These are phyloP conservation scores for Macrocybe gigantea DNA, from an alignment of 768 basidiomycete species.

Conservation along the genomic window DNA sequence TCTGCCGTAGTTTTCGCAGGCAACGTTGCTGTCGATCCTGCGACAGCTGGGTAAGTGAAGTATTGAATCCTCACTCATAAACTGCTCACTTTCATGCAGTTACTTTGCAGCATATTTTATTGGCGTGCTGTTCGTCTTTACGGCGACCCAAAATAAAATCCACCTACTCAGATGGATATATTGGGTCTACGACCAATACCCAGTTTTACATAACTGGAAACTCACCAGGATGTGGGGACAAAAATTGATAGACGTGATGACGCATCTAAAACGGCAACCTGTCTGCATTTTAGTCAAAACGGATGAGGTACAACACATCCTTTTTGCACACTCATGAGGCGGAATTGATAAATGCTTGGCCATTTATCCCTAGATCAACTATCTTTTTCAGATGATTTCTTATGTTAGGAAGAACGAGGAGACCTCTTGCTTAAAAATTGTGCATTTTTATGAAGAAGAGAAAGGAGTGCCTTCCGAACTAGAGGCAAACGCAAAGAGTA, in stretches of 20 bases:
- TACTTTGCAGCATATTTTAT: constrained; percentile 62
- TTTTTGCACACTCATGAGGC: not conserved
- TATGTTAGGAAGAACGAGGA: constrained; percentile 68
- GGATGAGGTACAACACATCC: constrained; percentile 48
- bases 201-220: constrained; percentile 34
- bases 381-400: constrained; percentile 55
- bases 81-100: constrained; percentile 20
- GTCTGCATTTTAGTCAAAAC: constrained; percentile 58
- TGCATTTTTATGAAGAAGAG: constrained; percentile 56
- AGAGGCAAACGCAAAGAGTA: constrained; percentile 66
- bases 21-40: constrained; percentile 53
- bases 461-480: constrained; percentile 59
- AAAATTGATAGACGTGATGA: constrained; percentile 38
- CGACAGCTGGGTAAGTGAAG: constrained; percentile 44
- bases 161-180: constrained; percentile 45
- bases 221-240: constrained; percentile 35
- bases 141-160: constrained; percentile 48
- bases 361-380: constrained; percentile 45
- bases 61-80: not conserved
- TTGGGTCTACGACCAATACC: constrained; percentile 62
- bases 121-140: constrained; percentile 41
- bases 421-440: constrained; percentile 61
- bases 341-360: not conserved
- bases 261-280: constrained; percentile 40
- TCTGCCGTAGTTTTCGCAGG: constrained; percentile 44